Evolutionary conservation across 352 stramenopile genomes (phyloP).

Genomic region (Phytophthora constricta): DNA sequence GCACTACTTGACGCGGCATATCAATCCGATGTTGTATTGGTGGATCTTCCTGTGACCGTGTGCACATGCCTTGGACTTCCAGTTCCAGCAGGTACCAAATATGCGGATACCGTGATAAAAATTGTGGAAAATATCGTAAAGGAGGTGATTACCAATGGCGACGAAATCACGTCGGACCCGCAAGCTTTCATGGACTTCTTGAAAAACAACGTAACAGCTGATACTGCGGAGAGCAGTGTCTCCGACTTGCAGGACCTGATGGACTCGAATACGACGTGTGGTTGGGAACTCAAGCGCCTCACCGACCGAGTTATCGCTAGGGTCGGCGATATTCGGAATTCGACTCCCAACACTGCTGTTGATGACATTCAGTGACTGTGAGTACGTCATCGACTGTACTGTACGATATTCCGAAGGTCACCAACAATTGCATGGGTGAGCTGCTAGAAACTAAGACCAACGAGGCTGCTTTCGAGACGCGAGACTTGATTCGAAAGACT

Average conservation of each 20-base stretch:
- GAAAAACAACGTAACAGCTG: conserved; percentile 21
- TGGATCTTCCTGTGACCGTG: conserved; percentile 22
- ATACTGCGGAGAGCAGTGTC: conserved; percentile 13
- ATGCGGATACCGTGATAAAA: conserved; percentile 10
- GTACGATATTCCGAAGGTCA: conserved; percentile 27
- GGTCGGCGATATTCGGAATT: conserved; percentile 21
- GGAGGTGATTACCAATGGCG: conserved; percentile 24
- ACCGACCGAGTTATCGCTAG: conserved; percentile 18
- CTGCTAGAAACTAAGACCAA: conserved; percentile 24
- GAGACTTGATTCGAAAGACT: conserved; percentile 27
- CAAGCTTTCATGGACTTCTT: conserved; percentile 30
- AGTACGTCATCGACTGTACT: conserved; percentile 22
- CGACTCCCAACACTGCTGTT: conserved; percentile 6
- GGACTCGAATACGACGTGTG: conserved; percentile 23
- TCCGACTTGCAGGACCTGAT: conserved; percentile 23
- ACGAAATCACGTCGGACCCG: conserved; percentile 24
- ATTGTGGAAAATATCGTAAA: conserved; percentile 31
- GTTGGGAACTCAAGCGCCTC: conserved; percentile 28
- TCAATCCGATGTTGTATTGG: conserved; percentile 20
- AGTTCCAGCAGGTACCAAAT: conserved; percentile 19
- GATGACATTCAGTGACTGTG: conserved; percentile 27
- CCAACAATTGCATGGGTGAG: conserved; percentile 30
- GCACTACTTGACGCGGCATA: conserved; percentile 18
- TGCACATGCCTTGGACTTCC: conserved; percentile 22
- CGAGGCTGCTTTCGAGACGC: conserved; percentile 27